phyloP scores from a whole-genome alignment of 805 yeast species.

The Candida caryicola region DNA sequence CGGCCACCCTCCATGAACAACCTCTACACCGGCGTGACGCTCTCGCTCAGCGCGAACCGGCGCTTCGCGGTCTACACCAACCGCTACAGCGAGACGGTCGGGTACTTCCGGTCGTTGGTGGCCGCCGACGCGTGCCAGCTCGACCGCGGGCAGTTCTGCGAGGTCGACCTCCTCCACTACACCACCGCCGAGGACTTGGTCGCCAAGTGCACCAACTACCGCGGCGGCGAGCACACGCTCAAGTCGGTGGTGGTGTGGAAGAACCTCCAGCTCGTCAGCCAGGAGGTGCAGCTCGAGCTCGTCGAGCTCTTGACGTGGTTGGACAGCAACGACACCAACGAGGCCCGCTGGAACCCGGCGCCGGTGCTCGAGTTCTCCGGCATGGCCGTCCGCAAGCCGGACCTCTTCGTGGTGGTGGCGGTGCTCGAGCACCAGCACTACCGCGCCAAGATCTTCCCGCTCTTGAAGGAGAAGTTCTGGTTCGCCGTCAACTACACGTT shows the following conservation, averaged over 20 bases:
- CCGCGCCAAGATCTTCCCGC: conserved; percentile 8
- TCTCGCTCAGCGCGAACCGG: conserved; percentile 5
- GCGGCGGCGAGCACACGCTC: conserved; percentile 3
- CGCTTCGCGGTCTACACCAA: conserved; percentile 9
- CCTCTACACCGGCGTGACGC: conserved; percentile 8
- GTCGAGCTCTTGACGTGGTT: conserved; percentile 7
- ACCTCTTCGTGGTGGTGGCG: conserved; percentile 8
- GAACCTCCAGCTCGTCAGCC: conserved; percentile 3
- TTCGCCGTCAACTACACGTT: conserved; percentile 11
- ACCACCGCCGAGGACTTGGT: conserved; percentile 3
- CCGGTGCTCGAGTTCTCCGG: conserved; percentile 2
- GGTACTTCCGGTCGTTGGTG: conserved; percentile 3
- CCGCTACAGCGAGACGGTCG: background rate
- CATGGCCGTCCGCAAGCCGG: conserved; percentile 5
- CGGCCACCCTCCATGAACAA: conserved; percentile 8
- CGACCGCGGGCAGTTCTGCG: conserved; percentile 1
- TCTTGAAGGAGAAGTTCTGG: conserved; percentile 14
- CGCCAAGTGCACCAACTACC: conserved; percentile 1
- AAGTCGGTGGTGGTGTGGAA: conserved; percentile 6
- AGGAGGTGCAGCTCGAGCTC: conserved; percentile 8
- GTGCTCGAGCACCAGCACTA: conserved; percentile 8
- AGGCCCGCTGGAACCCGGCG: conserved; percentile 2
- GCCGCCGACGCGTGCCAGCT: conserved; percentile 2
- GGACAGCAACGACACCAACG: conserved; percentile 10
- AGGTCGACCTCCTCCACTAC: conserved; percentile 5